Conservation (phyloP, 352 stramenopile species). For the Phytophthora pseudosyringae region DNA sequence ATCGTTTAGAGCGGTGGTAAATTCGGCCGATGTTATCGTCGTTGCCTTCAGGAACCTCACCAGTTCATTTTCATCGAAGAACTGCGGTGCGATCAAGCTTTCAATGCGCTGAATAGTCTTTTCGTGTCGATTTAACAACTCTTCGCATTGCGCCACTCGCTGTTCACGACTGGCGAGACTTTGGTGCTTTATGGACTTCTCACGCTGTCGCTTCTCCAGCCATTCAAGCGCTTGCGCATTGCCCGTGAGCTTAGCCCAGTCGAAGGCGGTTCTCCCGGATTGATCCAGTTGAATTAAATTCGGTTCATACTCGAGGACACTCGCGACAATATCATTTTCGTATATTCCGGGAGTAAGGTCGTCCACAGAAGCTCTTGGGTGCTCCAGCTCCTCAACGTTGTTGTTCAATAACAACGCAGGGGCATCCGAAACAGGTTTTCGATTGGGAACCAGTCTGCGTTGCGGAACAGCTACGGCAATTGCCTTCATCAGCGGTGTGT, state of each 20-base stretch:
- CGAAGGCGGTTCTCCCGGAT: constrained; percentile 62
- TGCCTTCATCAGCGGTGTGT: constrained; percentile 81
- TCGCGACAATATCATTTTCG: constrained; percentile 58
- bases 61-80: constrained; percentile 51
- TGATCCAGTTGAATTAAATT: constrained; percentile 51
- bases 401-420: constrained; percentile 16
- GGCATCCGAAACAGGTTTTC: neutral
- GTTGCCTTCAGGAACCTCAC: constrained; percentile 39
- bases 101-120: constrained; percentile 34
- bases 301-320: constrained; percentile 48
- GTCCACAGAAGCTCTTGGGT: neutral
- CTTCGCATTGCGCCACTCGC: constrained; percentile 43
- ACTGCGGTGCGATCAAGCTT: constrained; percentile 39
- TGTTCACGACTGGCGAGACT: constrained; percentile 43
- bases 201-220: constrained; percentile 42
- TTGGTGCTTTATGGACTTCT: constrained; percentile 43
- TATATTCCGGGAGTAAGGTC: constrained; percentile 26
- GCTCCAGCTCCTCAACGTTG: constrained; percentile 13
- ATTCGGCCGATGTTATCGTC: constrained; percentile 31
- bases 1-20: constrained; percentile 27
- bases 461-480: constrained; percentile 50
- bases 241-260: constrained; percentile 65
- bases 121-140: constrained; percentile 49
- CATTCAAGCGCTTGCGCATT: constrained; percentile 45
- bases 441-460: constrained; percentile 6